Evolutionary conservation across 306 rosid genomes (phyloP).

Genomic region (Parietaria judaica): DNA sequence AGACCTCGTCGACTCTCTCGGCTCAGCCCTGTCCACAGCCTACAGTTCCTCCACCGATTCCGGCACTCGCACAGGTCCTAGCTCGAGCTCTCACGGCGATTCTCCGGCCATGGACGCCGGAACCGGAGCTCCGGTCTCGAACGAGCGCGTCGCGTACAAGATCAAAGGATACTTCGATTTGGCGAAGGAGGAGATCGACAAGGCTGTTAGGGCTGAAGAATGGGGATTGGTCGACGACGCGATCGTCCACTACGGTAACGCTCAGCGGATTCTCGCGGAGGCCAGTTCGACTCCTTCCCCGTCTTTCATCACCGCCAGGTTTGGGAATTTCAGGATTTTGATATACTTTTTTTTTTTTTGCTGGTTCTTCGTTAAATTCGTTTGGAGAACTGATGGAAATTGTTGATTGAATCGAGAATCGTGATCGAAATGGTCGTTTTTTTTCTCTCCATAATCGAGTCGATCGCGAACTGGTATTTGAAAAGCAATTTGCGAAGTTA

Average conservation of each 20-base stretch:
- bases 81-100: slow-evolving; percentile 6
- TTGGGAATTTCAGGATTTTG: background rate
- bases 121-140: slow-evolving; percentile 41
- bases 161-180: slow-evolving; percentile 81
- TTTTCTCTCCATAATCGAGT: background rate
- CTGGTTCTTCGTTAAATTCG: background rate
- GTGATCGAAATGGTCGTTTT: background rate
- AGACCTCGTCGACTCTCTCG: slow-evolving; percentile 56
- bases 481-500: slow-evolving; percentile 8
- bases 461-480: background rate
- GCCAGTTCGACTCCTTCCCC: slow-evolving; percentile 72
- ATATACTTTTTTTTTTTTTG: too few species aligned
- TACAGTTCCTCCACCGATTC: slow-evolving; percentile 18
- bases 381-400: background rate
- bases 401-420: too few species aligned
- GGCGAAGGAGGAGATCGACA: slow-evolving; percentile 82
- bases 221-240: slow-evolving; percentile 88
- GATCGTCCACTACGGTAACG: slow-evolving; percentile 60
- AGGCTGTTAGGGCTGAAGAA: slow-evolving; percentile 94
- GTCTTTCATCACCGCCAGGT: slow-evolving; percentile 70
- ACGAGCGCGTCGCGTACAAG: slow-evolving; percentile 88
- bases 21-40: slow-evolving; percentile 42
- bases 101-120: slow-evolving; percentile 58
- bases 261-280: slow-evolving; percentile 68
- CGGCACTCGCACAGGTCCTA: slow-evolving; percentile 24